A percentile compares a stretch with the other conserved stretches of the same genome.
Evolutionary conservation across 768 basidiomycete species (phyloP).

Genomic region (Naematelia encephala): DNA sequence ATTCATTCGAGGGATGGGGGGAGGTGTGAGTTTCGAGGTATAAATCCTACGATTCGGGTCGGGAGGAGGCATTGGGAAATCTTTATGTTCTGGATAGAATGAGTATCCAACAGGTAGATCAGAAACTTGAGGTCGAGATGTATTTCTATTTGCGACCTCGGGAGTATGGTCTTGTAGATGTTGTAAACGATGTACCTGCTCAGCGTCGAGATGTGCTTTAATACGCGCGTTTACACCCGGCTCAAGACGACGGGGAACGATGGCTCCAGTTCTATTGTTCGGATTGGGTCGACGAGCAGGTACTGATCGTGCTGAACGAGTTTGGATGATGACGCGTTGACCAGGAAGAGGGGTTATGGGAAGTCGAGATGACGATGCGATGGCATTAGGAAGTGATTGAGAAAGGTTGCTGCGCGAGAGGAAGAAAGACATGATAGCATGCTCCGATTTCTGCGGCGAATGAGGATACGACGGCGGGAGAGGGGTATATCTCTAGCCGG

Average conservation of each 20-base stretch:
- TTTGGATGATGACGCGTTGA: background rate
- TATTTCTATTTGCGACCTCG: too few species aligned
- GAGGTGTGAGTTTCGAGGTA: slow-evolving; percentile 12
- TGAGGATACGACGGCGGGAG: too few species aligned
- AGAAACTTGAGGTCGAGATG: background rate
- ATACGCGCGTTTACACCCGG: background rate
- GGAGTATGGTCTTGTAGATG: too few species aligned
- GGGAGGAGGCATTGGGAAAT: slow-evolving; percentile 8
- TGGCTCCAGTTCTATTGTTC: background rate
- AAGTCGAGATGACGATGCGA: slow-evolving; percentile 7
- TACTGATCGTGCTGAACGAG: background rate
- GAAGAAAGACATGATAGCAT: background rate
- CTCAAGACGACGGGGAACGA: background rate
- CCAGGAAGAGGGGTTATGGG: background rate
- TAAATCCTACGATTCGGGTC: slow-evolving; percentile 20
- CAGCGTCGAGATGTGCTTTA: background rate
- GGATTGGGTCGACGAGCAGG: background rate
- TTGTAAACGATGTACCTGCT: background rate
- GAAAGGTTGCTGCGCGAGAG: background rate
- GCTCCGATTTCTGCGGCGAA: background rate
- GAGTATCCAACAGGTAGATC: slow-evolving; percentile 24
- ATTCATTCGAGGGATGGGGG: slow-evolving; percentile 25
- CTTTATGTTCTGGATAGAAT: slow-evolving; percentile 28
- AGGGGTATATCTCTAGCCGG: too few species aligned
- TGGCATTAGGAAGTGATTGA: background rate